phyloP scores from a whole-genome alignment of 2,329 filamentous ascomycete species.

The Penicillium psychrosexuale region DNA sequence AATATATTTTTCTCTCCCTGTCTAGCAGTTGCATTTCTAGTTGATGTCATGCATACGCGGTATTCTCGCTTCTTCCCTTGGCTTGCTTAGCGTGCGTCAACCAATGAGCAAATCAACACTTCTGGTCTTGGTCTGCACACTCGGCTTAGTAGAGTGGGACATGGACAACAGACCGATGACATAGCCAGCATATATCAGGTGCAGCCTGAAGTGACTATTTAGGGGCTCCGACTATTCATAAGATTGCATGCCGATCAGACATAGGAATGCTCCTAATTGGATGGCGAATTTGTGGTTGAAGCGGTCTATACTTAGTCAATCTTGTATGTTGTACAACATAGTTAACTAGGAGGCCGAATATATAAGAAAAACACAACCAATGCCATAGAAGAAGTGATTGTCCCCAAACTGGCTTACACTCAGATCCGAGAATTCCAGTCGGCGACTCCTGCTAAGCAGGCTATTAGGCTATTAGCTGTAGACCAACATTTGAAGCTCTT shows the following conservation, averaged over 20 bases:
- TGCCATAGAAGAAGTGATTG: background rate
- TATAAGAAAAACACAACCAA: background rate
- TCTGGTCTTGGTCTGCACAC: constrained; percentile 56
- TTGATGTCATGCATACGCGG: constrained; percentile 2
- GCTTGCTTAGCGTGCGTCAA: constrained; percentile 47
- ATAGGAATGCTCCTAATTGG: constrained; percentile 58
- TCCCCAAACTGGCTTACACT: background rate
- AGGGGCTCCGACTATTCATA: constrained; percentile 57
- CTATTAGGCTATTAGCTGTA: background rate
- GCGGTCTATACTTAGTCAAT: constrained; percentile 55
- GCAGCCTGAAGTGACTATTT: constrained; percentile 58
- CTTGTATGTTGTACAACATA: constrained; percentile 46
- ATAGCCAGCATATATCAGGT: constrained; percentile 44
- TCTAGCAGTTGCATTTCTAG: background rate
- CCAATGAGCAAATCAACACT: constrained; percentile 59
- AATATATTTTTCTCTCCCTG: background rate
- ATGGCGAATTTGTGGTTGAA: constrained; percentile 60
- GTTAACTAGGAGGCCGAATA: constrained; percentile 50
- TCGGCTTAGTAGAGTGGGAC: constrained; percentile 65
- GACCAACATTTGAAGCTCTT: background rate
- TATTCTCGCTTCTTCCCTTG: constrained; percentile 40
- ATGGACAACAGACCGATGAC: constrained; percentile 49
- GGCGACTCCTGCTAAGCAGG: background rate
- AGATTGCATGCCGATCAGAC: constrained; percentile 55
- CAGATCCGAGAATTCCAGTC: background rate